phyloP scores from a whole-genome alignment of 169 alveolate species.

The Plasmodium coatneyi region DNA sequence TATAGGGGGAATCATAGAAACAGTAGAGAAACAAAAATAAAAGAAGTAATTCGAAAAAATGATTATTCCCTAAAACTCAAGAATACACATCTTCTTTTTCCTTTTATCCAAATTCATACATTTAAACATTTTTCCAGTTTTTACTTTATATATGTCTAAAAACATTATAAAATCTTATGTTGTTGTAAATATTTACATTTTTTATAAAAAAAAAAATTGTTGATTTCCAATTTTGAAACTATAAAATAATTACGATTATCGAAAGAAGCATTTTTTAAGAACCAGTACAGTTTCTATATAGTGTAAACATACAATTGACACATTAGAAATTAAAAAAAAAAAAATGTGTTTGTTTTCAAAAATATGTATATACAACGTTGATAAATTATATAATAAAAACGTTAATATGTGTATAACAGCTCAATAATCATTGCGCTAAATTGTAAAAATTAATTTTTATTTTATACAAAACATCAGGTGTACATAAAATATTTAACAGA shows the following conservation, averaged over 20 bases:
- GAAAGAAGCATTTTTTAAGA: too few species aligned
- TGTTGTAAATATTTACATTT: neutral
- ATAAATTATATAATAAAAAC: too few species aligned
- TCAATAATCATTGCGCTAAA: too few species aligned
- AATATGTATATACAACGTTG: neutral
- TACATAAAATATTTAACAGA: too few species aligned
- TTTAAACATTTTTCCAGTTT: neutral
- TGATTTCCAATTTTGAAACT: too few species aligned
- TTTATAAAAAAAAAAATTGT: too few species aligned
- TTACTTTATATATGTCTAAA: neutral
- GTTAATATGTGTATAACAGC: neutral
- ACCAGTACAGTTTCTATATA: neutral
- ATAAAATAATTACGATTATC: neutral
- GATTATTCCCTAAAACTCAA: neutral
- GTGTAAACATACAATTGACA: too few species aligned
- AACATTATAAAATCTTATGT: neutral
- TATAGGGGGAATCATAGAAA: neutral
- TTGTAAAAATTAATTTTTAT: neutral
- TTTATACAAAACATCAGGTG: neutral
- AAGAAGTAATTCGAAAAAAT: neutral
- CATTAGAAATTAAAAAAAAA: too few species aligned
- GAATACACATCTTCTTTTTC: too few species aligned
- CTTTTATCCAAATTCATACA: neutral
- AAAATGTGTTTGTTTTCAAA: too few species aligned
- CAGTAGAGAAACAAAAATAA: neutral